Conservation (phyloP, 73 alveolate genomes). For the Symbiodinium pilosum region DNA sequence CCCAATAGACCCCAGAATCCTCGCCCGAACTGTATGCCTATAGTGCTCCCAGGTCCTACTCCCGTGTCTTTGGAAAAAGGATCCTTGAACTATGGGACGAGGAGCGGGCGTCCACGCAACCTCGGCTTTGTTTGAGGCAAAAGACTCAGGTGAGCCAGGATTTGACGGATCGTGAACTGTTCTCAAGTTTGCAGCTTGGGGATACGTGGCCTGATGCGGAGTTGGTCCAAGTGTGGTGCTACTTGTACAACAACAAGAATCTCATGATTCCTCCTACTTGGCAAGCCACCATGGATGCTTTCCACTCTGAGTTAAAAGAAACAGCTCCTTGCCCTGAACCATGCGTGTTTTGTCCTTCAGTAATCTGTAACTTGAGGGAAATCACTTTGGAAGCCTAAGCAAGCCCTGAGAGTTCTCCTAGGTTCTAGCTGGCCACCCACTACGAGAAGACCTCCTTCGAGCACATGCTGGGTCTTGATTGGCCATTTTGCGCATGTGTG, state of each 20-base stretch:
- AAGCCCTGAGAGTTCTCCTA: background rate
- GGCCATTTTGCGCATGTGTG: conserved; percentile 1
- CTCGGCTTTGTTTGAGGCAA: conserved; percentile 13
- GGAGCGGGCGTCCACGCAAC: background rate
- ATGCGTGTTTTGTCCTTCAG: background rate
- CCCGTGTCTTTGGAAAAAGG: background rate
- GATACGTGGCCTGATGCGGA: conserved; percentile 38
- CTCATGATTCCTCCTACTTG: conserved; percentile 18
- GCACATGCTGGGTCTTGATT: background rate
- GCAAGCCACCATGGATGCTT: background rate
- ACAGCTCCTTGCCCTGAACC: background rate
- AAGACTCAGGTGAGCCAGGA: background rate
- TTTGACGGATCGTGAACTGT: background rate
- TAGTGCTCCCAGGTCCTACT: background rate
- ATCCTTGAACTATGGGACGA: background rate
- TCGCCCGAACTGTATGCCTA: too few relatives aligned
- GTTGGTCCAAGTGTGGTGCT: conserved; percentile 16
- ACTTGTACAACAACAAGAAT: conserved; percentile 12
- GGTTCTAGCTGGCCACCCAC: background rate
- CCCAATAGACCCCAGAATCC: too few relatives aligned
- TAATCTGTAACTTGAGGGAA: background rate
- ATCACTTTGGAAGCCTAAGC: too few relatives aligned
- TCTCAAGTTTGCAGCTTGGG: background rate
- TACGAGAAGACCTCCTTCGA: background rate
- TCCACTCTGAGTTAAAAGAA: background rate